Conservation (phyloP, 257 asterid species). For the Rubia yunnanensis region DNA sequence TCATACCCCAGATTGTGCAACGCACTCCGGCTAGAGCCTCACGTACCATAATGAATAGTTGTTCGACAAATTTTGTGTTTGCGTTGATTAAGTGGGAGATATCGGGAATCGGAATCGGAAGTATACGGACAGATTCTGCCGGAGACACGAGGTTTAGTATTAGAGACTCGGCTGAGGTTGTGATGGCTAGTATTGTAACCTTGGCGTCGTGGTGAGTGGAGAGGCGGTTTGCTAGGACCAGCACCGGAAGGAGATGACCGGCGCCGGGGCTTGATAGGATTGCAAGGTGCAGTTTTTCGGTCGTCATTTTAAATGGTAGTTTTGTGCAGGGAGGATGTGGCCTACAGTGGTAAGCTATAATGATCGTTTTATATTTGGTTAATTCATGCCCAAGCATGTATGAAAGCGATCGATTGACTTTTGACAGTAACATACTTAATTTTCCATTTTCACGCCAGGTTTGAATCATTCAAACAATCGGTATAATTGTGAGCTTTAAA, state of each 20-base stretch:
- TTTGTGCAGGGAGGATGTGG: too few relatives aligned
- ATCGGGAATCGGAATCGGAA: conserved; percentile 37
- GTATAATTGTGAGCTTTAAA: too few relatives aligned
- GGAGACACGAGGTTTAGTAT: conserved; percentile 19
- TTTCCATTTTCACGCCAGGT: too few relatives aligned
- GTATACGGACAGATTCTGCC: conserved; percentile 9
- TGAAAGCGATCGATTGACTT: too few relatives aligned
- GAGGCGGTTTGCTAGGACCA: conserved; percentile 48
- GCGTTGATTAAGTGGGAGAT: conserved; percentile 36
- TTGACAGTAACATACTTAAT: too few relatives aligned
- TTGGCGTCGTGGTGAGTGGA: conserved; percentile 31
- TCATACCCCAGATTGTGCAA: background rate
- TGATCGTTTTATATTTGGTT: too few relatives aligned
- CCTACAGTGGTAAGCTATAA: too few relatives aligned
- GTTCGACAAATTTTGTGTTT: conserved; percentile 32
- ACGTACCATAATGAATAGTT: conserved; percentile 5
- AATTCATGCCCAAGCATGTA: too few relatives aligned
- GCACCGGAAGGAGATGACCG: conserved; percentile 60
- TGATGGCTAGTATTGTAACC: conserved; percentile 36
- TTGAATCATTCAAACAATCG: too few relatives aligned
- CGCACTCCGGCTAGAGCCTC: background rate
- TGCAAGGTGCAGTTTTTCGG: conserved; percentile 26
- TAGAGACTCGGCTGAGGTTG: conserved; percentile 27
- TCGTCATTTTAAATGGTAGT: conserved; percentile 17
- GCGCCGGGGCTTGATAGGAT: conserved; percentile 60